Base-by-base conservation (phyloP, 2,329 filamentous ascomycete species). In the Byssochlamys sp. region DNA sequence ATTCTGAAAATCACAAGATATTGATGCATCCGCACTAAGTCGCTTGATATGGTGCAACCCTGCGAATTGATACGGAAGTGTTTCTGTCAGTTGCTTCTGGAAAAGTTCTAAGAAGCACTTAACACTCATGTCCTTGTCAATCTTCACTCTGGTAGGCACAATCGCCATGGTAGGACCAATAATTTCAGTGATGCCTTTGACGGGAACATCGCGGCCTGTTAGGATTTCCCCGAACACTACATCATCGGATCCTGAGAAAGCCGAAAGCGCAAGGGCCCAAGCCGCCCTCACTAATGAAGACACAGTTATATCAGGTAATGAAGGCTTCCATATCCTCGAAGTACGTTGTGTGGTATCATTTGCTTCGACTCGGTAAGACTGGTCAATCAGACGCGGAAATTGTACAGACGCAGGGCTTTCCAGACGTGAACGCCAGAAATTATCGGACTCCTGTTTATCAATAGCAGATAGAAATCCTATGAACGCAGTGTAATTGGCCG, bases 31-130 rank as follows among this genome's bases (percentile, higher is more conserved):
- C 1, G 77, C 70, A 60, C 79, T 81, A n/a, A 83, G 67, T 27
- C 72, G 71, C 59, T 81, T 71, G 76, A 85, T 83, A 10, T 77
- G 75, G 0, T 69, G 62, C 33, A 75, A 72, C 3, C 73, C 71
- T 10, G 84, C 77, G 1, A 78, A 79, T 52, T 80, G 79, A 26
- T 80, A 82, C 62, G 83, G 83, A 77, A 84, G 82, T 58, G 84
- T 72, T 39, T 81, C 69, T 66, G 83, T 80, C 78, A 59, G 77
- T 55, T 79, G 76, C 28, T 79, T 70, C 39, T 84, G 81, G 2
- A 85, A 75, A 2, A 71, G 67, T 51, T 78, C 74, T 4, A 86
- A 70, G 58, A 80, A 84, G 39, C 81, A 75, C 0, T 69, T 64
- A 1, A 74, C 68, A 24, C 68, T 72, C 45, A 69, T 62, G 50